Percentiles rank a stretch among this genome's conserved stretches.
These are phyloP conservation scores for Saussurea involucrata DNA, from an alignment of 129 eudicot species.

Conservation along the genomic window DNA sequence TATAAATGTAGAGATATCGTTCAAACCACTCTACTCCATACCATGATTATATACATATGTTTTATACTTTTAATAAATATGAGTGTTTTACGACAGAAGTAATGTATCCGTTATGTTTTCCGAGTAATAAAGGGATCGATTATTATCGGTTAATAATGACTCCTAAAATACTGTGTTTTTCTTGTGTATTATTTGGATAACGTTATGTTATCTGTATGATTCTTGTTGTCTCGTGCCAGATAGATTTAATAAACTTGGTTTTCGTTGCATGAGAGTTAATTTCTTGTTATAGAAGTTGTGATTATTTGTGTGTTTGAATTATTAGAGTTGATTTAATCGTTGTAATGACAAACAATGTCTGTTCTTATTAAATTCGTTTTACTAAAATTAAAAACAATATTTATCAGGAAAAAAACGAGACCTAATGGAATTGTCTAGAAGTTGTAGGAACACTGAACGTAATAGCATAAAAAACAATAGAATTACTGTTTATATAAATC, in stretches of 20 bases:
- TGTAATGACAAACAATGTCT: too few species aligned
- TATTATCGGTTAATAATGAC: background rate
- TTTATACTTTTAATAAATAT: background rate
- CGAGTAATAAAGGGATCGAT: slow-evolving; percentile 7
- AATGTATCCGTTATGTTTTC: slow-evolving; percentile 21
- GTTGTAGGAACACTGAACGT: background rate
- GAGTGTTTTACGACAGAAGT: slow-evolving; percentile 10
- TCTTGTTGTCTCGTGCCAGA: too few species aligned
- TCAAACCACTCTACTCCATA: slow-evolving; percentile 2
- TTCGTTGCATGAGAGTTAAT: background rate
- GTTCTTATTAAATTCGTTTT: too few species aligned
- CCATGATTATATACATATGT: background rate
- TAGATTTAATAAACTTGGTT: too few species aligned
- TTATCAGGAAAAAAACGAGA: too few species aligned
- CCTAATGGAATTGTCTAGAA: background rate
- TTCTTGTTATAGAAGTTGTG: too few species aligned
- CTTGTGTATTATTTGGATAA: background rate
- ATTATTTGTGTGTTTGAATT: background rate
- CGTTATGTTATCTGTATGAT: background rate
- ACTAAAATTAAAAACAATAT: too few species aligned
- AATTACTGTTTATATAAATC: too few species aligned
- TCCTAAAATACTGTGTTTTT: background rate
- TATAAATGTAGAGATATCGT: background rate
- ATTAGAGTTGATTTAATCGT: too few species aligned
- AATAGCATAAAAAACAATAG: too few species aligned